A percentile compares a stretch with the other conserved stretches of the same genome.
Evolutionary conservation across 2,329 filamentous ascomycete genomes (phyloP).

Genomic region (Myriosclerotinia duriaeana): DNA sequence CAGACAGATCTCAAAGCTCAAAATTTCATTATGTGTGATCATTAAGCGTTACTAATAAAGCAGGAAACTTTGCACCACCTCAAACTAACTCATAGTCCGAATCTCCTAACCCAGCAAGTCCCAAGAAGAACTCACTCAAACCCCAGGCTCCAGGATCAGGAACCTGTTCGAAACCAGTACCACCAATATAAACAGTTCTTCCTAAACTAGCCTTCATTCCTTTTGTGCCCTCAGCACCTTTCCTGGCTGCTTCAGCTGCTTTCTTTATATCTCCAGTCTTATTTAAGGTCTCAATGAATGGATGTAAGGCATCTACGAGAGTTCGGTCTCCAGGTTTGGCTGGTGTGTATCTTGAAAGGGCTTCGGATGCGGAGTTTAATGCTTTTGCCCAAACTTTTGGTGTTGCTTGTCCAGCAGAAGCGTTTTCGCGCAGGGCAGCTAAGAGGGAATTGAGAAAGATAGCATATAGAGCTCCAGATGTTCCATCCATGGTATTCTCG

Average conservation of each 20-base stretch:
- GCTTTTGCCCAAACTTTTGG: conserved; percentile 59
- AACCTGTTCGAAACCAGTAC: conserved; percentile 68
- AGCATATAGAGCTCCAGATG: conserved; percentile 72
- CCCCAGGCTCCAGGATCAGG: conserved; percentile 77
- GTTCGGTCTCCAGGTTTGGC: conserved; percentile 88
- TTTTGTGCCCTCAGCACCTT: conserved; percentile 80
- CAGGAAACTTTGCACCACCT: conserved; percentile 10
- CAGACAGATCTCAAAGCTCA: neutral
- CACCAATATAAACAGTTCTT: conserved; percentile 78
- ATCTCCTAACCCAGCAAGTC: conserved; percentile 57
- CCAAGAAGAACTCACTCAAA: conserved; percentile 76
- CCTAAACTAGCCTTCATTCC: conserved; percentile 90
- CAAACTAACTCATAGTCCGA: conserved; percentile 40
- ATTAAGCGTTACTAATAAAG: conserved; percentile 1
- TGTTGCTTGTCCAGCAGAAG: conserved; percentile 43
- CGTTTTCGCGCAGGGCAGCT: conserved; percentile 44
- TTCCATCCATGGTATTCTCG: conserved; percentile 72
- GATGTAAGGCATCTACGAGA: conserved; percentile 82
- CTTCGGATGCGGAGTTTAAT: conserved; percentile 67
- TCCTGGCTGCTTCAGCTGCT: conserved; percentile 72
- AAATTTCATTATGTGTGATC: neutral
- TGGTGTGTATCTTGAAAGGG: conserved; percentile 80
- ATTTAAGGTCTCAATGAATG: conserved; percentile 74
- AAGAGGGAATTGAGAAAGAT: conserved; percentile 74
- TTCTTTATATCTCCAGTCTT: conserved; percentile 64